Conservation (phyloP, 2,329 filamentous ascomycete genomes). For the Graphilbum sp. region DNA sequence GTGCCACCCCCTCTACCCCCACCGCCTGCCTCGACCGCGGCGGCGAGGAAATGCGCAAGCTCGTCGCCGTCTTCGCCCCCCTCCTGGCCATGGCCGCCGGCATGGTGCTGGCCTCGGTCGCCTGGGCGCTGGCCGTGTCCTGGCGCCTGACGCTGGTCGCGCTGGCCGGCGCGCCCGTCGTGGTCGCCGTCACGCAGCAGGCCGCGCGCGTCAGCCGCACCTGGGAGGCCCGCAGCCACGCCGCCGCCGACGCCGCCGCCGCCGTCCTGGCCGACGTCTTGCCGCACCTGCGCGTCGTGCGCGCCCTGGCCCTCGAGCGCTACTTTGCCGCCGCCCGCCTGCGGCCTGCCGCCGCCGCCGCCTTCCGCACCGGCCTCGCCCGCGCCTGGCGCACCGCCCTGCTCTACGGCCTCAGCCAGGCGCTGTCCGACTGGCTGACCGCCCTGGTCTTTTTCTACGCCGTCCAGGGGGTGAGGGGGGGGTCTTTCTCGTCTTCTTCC, state of each 20-base stretch:
- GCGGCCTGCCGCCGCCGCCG: constrained; percentile 26
- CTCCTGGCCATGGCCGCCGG: constrained; percentile 47
- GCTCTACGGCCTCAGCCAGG: constrained; percentile 65
- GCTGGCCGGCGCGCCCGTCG: constrained; percentile 51
- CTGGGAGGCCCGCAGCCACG: constrained; percentile 57
- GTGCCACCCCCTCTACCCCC: no score
- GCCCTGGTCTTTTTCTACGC: constrained; percentile 79
- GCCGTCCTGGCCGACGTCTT: constrained; percentile 60
- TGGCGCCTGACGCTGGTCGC: constrained; percentile 74
- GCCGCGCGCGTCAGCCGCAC: constrained; percentile 49
- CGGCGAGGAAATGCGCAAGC: constrained; percentile 72
- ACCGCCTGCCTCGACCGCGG: constrained; percentile 62
- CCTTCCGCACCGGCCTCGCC: constrained; percentile 44
- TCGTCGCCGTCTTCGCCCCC: constrained; percentile 64
- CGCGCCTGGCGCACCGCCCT: constrained; percentile 52
- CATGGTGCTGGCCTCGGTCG: constrained; percentile 52
- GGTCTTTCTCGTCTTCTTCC: no score
- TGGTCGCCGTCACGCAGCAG: constrained; percentile 47
- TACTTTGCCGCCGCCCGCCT: constrained; percentile 53
- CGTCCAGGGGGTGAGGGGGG: constrained; percentile 44
- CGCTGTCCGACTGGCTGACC: constrained; percentile 52
- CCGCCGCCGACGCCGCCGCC: constrained; percentile 41
- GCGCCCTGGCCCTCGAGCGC: constrained; percentile 54
- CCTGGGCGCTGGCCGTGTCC: constrained; percentile 57
- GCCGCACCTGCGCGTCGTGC: constrained; percentile 61